A percentile compares a stretch with the other conserved stretches of the same genome.
Evolutionary conservation across 2,329 filamentous ascomycete species (phyloP).

Genomic region (Xylariomycetidae sp.): DNA sequence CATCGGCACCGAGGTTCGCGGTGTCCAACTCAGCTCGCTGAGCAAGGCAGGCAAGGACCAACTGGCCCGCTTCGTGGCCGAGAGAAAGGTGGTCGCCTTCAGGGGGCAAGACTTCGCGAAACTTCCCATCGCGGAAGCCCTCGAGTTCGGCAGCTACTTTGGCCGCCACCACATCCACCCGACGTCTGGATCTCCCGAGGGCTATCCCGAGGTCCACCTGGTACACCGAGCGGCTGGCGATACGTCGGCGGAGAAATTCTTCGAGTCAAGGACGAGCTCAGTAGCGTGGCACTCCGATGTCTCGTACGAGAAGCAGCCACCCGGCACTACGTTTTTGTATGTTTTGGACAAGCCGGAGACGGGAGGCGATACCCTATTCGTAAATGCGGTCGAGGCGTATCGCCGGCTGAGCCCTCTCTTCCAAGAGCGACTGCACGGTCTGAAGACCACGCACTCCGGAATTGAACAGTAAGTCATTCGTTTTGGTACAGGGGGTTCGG

Average conservation of each 20-base stretch:
- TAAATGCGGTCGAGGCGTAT: conserved; percentile 76
- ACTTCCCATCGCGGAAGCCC: conserved; percentile 63
- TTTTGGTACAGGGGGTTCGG: no score
- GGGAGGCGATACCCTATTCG: conserved; percentile 83
- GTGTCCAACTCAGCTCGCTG: conserved; percentile 67
- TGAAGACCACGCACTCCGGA: conserved; percentile 77
- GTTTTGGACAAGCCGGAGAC: conserved; percentile 75
- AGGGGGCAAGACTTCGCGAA: conserved; percentile 69
- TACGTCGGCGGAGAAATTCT: conserved; percentile 53
- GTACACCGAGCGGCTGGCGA: conserved; percentile 70
- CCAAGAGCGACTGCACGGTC: conserved; percentile 72
- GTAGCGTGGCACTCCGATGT: conserved; percentile 90
- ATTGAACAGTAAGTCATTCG: no score
- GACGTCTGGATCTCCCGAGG: conserved; percentile 69
- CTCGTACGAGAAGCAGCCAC: conserved; percentile 82
- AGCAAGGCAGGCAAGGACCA: conserved; percentile 68
- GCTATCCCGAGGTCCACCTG: conserved; percentile 70
- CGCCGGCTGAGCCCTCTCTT: conserved; percentile 74
- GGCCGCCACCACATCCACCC: conserved; percentile 80
- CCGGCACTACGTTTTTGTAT: conserved; percentile 86
- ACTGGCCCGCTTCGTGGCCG: conserved; percentile 68
- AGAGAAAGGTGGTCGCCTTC: conserved; percentile 77
- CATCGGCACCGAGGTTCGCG: conserved; percentile 68
- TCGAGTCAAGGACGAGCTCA: conserved; percentile 66
- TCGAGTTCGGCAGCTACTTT: conserved; percentile 70